phyloP scores from a whole-genome alignment of 2,329 filamentous ascomycete genomes.

The Lecanosticta acicola region DNA sequence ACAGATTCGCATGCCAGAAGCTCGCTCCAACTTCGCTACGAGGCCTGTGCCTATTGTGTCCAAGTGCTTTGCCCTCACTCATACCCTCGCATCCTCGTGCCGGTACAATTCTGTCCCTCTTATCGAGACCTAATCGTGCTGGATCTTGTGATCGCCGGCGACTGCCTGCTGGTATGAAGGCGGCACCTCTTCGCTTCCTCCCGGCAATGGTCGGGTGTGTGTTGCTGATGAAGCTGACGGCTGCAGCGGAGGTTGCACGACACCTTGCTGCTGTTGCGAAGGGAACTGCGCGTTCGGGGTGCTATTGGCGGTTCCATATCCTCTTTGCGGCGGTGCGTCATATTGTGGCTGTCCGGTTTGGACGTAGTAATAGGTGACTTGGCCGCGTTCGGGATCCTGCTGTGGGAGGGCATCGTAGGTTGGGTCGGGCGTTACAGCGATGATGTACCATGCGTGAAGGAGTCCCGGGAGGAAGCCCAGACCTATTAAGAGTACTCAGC shows the following conservation, averaged over 20 bases:
- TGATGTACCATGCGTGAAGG: constrained; percentile 97
- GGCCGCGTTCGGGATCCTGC: constrained; percentile 50
- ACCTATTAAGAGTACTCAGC: constrained; percentile 16
- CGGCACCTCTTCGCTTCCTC: constrained; percentile 48
- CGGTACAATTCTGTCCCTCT: neutral
- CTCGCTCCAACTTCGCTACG: neutral
- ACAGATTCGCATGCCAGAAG: neutral
- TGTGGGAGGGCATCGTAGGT: constrained; percentile 62
- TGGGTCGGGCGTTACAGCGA: constrained; percentile 76
- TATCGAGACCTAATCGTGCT: constrained; percentile 42
- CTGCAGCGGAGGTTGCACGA: constrained; percentile 30
- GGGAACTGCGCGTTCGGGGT: constrained; percentile 39
- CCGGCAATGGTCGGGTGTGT: constrained; percentile 35
- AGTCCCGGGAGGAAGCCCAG: constrained; percentile 66
- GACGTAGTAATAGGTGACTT: constrained; percentile 72
- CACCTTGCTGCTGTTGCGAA: constrained; percentile 35
- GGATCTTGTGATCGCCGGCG: constrained; percentile 77
- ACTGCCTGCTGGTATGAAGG: constrained; percentile 80
- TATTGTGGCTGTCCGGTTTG: constrained; percentile 29
- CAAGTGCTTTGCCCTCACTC: neutral
- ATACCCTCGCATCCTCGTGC: neutral
- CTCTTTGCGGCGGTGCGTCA: constrained; percentile 20
- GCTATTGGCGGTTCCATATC: constrained; percentile 40
- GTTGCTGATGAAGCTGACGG: constrained; percentile 26
- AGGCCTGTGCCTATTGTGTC: neutral